Evolutionary conservation across 208 protist genomes (phyloP).

Genomic region (Crithidia brevicula): DNA sequence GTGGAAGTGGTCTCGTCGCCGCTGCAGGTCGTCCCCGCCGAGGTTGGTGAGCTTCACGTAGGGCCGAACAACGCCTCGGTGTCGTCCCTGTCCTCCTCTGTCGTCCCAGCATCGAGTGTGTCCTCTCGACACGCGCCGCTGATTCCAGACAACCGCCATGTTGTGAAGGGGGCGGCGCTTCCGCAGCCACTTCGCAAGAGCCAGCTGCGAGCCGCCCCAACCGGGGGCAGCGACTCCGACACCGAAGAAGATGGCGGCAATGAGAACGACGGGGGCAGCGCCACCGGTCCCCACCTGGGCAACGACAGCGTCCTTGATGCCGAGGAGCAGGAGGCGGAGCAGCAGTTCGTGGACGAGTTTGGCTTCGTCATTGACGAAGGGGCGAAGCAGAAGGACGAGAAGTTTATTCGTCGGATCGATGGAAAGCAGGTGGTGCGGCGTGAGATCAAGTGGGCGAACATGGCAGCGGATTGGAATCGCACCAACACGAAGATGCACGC

Average conservation of each 20-base stretch:
- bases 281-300: background rate
- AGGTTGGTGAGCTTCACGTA: background rate
- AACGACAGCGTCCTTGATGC: constrained; percentile 24
- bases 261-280: constrained; percentile 10
- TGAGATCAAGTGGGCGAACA: constrained; percentile 91
- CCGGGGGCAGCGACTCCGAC: constrained; percentile 64
- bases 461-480: constrained; percentile 84
- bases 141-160: constrained; percentile 19
- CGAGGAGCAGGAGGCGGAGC: constrained; percentile 61
- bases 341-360: constrained; percentile 89
- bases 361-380: constrained; percentile 87
- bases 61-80: background rate
- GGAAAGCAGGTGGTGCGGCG: constrained; percentile 71
- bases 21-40: constrained; percentile 9
- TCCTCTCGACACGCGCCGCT: constrained; percentile 18
- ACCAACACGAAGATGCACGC: constrained; percentile 72
- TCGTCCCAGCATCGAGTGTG: background rate
- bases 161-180: constrained; percentile 19
- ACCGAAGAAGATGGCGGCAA: constrained; percentile 26
- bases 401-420: constrained; percentile 71
- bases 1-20: constrained; percentile 15
- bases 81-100: background rate
- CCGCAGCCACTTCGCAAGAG: constrained; percentile 41
- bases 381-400: constrained; percentile 54
- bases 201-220: constrained; percentile 45